Conservation (phyloP, 176 grass and related monocot genomes). For the Triticum urartu region DNA sequence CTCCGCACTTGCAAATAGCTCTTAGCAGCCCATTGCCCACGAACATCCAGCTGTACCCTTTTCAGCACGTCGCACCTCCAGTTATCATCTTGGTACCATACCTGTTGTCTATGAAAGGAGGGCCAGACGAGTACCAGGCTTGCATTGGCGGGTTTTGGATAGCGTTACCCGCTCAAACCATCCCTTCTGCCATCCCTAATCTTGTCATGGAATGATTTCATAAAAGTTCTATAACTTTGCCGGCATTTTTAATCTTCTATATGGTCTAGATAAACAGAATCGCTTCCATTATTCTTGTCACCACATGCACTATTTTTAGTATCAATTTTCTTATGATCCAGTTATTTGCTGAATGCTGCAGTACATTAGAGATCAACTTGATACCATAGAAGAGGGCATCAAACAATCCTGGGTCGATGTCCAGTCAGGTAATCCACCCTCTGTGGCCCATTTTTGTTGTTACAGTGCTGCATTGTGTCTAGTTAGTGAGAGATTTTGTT, state of each 20-base stretch:
- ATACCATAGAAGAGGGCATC: conserved; percentile 76
- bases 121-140: neutral
- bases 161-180: neutral
- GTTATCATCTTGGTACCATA: neutral
- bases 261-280: conserved; percentile 7
- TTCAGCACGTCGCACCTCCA: neutral
- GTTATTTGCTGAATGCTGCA: conserved; percentile 43
- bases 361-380: conserved; percentile 85
- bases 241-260: neutral
- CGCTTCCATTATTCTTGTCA: conserved; percentile 11
- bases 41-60: neutral
- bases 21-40: neutral
- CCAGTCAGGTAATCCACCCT: conserved; percentile 60
- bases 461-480: neutral
- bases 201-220: neutral
- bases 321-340: conserved; percentile 25
- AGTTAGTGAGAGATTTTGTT: neutral
- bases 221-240: neutral
- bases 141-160: neutral
- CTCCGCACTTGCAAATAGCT: neutral
- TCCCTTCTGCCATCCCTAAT: neutral
- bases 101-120: neutral
- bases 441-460: neutral
- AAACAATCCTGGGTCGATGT: conserved; percentile 65
- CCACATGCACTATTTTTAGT: neutral